Evolutionary conservation across 306 rosid species (phyloP).

Genomic region (Rosa multiflora): DNA sequence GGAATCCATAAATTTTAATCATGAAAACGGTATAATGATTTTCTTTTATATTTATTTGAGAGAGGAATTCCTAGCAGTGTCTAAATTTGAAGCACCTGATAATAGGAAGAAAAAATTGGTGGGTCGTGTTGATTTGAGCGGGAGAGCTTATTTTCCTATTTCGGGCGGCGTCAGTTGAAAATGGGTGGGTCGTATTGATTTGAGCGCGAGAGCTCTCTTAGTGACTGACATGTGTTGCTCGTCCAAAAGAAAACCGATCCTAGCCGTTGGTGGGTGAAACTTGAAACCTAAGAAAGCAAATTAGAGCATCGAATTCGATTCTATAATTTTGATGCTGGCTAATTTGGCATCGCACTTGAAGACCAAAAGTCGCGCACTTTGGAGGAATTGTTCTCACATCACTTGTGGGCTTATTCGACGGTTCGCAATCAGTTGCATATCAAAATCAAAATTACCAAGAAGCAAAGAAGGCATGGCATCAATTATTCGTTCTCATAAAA

Average conservation of each 20-base stretch:
- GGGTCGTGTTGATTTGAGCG: neutral
- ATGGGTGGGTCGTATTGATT: constrained; percentile 7
- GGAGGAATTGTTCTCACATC: constrained; percentile 15
- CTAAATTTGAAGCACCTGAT: constrained; percentile 17
- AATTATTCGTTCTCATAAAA: constrained; percentile 9
- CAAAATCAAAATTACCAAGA: constrained; percentile 9
- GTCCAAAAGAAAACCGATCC: neutral
- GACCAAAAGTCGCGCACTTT: constrained; percentile 10
- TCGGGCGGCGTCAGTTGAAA: neutral
- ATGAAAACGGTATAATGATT: neutral
- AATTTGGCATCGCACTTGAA: constrained; percentile 26
- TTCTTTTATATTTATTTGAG: neutral
- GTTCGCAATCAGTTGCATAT: constrained; percentile 14
- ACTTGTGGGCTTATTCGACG: neutral
- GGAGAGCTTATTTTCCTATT: neutral
- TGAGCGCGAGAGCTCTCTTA: constrained; percentile 3
- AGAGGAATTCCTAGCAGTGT: neutral
- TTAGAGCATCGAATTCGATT: constrained; percentile 45
- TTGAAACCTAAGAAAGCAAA: neutral
- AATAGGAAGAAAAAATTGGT: constrained; percentile 12
- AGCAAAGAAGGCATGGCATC: neutral
- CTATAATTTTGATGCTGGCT: constrained; percentile 26
- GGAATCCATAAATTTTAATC: constrained; percentile 24
- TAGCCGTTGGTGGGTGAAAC: constrained; percentile 12
- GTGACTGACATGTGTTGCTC: neutral